Evolutionary conservation across 306 rosid species (phyloP), one percentile per base, ranked within the genome.

Genomic region (Amphicarpaea edgeworthii): DNA sequence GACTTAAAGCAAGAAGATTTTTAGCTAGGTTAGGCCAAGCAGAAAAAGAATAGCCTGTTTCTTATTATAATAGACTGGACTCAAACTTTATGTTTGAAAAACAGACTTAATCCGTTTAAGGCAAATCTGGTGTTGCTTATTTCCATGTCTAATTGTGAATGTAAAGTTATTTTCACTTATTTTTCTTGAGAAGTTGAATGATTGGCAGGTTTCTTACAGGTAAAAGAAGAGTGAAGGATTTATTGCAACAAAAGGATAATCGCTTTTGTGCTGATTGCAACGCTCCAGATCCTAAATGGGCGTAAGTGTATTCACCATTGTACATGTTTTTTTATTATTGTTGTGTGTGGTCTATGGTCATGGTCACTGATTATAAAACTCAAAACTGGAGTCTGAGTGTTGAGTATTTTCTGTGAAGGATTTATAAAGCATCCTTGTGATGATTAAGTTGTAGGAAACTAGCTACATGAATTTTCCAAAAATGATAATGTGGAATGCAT

Each of bases 231-330:
- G 53, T 92, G 76, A 92, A 76, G 84, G 93, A 92, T 77, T 72
- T 95, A 72, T 85, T 95, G 86, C 51, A 85, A 75, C 93, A 89
- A 70, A 84, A 88, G 38, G 97, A 95, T 84, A 95, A 95, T 73
- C 89, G 87, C 49, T 12, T 77, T 30, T 92, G 99, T 66, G 99
- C 97, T 68, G 99, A 95, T 83, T 95, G 99, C 78, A 82, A 87
- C 79, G 86, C 97, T 75, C 73, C 91, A 14, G 97, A 90, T 81
- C 99, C 99, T 67, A 90, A 90, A 86, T 95, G 99, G 99, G 97
- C 99, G 99, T 95, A 88, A 88, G 99, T 85, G 28, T 26, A 57
- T 8, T 68, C 60, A 42, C 42, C 6, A 57, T 26, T 50, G 19
- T 17, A 15, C 58, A 30, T 11, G 3, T 62, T 45, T n/a, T 19